These are phyloP conservation scores for Tetracentron sinense DNA, from an alignment of 164 flowering plant genomes.

Conservation along the genomic window DNA sequence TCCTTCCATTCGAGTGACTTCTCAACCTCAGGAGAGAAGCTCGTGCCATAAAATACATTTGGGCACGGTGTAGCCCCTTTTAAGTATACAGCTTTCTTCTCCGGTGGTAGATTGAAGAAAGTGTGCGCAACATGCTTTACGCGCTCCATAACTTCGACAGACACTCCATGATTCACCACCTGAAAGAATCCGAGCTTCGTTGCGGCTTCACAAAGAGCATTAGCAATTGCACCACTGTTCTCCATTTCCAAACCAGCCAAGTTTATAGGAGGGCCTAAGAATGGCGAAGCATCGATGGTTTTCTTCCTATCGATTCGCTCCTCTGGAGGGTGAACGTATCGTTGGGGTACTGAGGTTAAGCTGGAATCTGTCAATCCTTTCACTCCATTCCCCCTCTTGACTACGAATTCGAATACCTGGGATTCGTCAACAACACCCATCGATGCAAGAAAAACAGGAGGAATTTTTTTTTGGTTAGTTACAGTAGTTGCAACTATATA, in stretches of 20 bases:
- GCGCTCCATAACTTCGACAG: slow-evolving; percentile 9
- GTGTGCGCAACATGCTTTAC: slow-evolving; percentile 15
- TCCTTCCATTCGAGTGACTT: slow-evolving; percentile 21
- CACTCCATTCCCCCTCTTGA: slow-evolving; percentile 17
- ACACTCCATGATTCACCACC: slow-evolving; percentile 25
- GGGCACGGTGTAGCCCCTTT: slow-evolving; percentile 15
- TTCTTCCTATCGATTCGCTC: slow-evolving; percentile 16
- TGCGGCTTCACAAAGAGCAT: slow-evolving; percentile 12
- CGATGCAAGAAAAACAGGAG: no score
- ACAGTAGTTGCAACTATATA: no score
- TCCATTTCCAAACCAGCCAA: slow-evolving; percentile 12
- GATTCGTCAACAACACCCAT: neutral
- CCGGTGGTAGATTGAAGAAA: slow-evolving; percentile 16
- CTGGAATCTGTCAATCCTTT: slow-evolving; percentile 19
- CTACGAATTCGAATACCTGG: slow-evolving; percentile 15
- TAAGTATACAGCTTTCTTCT: slow-evolving; percentile 13
- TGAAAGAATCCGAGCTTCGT: slow-evolving; percentile 19
- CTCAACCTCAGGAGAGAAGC: slow-evolving; percentile 20
- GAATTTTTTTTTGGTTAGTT: no score
- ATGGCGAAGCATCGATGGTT: slow-evolving; percentile 14
- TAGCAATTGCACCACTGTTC: slow-evolving; percentile 5
- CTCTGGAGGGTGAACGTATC: slow-evolving; percentile 18
- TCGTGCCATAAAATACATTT: slow-evolving; percentile 18
- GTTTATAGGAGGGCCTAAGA: slow-evolving; percentile 16
- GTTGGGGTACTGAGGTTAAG: slow-evolving; percentile 7